Evolutionary conservation across 768 basidiomycete genomes (phyloP).

Genomic region (Udeniomyces megalosporus): DNA sequence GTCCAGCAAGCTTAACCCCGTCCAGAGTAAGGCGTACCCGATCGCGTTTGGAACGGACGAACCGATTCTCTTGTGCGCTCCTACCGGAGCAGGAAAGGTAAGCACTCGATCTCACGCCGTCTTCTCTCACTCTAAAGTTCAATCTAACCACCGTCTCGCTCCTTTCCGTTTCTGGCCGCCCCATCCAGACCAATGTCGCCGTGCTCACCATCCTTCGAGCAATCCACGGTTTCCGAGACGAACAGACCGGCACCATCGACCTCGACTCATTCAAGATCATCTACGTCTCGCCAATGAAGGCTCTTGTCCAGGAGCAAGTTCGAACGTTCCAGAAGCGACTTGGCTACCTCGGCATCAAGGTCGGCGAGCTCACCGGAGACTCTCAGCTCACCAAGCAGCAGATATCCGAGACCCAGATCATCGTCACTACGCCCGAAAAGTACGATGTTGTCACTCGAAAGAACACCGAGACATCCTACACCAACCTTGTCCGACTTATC

Average conservation of each 20-base stretch:
- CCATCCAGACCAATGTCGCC: conserved; percentile 78
- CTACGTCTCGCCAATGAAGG: conserved; percentile 98
- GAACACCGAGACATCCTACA: conserved; percentile 89
- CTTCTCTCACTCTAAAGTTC: not conserved
- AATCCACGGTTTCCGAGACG: conserved; percentile 71
- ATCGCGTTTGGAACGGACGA: conserved; percentile 89
- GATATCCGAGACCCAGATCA: conserved; percentile 90
- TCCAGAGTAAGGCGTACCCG: conserved; percentile 86
- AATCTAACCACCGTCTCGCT: not conserved
- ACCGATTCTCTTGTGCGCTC: conserved; percentile 86
- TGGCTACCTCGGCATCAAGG: conserved; percentile 51
- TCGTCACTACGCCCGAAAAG: conserved; percentile 97
- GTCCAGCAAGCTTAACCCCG: conserved; percentile 46
- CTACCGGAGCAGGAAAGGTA: conserved; percentile 97
- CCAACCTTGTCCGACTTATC: conserved; percentile 85
- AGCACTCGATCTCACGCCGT: too few species aligned
- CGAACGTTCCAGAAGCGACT: conserved; percentile 78
- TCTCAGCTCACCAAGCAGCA: conserved; percentile 96
- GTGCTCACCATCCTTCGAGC: conserved; percentile 89
- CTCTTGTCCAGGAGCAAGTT: conserved; percentile 96
- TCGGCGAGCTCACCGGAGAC: conserved; percentile 93
- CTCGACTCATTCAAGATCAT: conserved; percentile 87
- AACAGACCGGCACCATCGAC: conserved; percentile 60
- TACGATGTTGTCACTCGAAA: conserved; percentile 99
- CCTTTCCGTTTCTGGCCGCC: not conserved